A percentile compares a stretch with the other conserved stretches of the same genome.
Conservation (phyloP, 140 eudicot genomes). For the Erigeron philadelphicus region DNA sequence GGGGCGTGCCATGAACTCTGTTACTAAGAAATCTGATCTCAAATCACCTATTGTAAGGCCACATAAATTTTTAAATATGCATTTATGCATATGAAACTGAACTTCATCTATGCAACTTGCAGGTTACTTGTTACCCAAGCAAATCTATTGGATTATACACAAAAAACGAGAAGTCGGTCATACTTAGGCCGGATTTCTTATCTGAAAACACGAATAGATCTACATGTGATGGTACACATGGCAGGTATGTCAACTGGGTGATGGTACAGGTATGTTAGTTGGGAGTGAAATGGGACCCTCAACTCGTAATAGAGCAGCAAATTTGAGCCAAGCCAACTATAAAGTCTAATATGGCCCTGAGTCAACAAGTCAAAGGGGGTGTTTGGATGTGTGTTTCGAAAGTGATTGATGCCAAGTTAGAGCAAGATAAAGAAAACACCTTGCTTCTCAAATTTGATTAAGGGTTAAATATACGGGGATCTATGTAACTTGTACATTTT, state of each 20-base stretch:
- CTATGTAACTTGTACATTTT: no score
- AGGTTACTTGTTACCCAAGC: slow-evolving; percentile 93
- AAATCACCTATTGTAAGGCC: slow-evolving; percentile 59
- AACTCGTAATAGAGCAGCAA: no score
- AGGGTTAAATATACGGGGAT: no score
- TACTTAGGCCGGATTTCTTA: slow-evolving; percentile 80
- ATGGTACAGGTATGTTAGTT: not conserved
- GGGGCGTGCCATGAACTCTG: slow-evolving; percentile 65
- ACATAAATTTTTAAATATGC: not conserved
- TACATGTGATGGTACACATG: slow-evolving; percentile 80
- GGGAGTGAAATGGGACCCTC: not conserved
- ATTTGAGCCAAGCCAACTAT: no score
- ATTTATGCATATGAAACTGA: slow-evolving; percentile 12
- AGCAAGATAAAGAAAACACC: no score
- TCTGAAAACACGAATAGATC: slow-evolving; percentile 62
- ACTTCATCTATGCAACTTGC: slow-evolving; percentile 21
- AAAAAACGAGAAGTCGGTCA: slow-evolving; percentile 55
- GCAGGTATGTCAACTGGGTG: slow-evolving; percentile 43
- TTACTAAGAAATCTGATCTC: slow-evolving; percentile 61
- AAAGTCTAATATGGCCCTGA: no score
- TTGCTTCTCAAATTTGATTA: no score
- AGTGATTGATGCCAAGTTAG: no score
- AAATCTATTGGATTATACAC: slow-evolving; percentile 75
- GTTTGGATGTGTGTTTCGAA: no score
- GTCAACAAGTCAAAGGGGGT: no score